Percentiles rank a stretch among this genome's conserved stretches.
phyloP scores from a whole-genome alignment of 495 filamentous ascomycete genomes.

The Darksidea phi region DNA sequence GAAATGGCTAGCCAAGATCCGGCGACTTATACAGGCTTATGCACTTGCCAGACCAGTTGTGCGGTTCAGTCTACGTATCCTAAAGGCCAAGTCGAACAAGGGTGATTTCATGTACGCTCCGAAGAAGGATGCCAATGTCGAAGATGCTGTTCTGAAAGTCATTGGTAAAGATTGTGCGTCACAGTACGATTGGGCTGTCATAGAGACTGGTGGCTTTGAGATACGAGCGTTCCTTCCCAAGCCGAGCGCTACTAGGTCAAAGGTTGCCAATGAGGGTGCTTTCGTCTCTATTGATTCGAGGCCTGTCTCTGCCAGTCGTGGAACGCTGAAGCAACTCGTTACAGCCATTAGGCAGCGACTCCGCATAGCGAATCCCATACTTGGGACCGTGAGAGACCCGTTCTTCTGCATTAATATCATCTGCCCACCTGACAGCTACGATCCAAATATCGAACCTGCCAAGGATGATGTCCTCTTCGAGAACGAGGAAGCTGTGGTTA shows the following conservation, averaged over 20 bases:
- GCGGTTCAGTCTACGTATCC: constrained; percentile 65
- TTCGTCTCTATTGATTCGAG: constrained; percentile 77
- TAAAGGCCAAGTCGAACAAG: constrained; percentile 61
- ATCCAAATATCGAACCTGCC: constrained; percentile 83
- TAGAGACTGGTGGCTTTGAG: constrained; percentile 41
- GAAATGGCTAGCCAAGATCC: constrained; percentile 64
- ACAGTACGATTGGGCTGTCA: constrained; percentile 50
- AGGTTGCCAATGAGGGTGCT: constrained; percentile 57
- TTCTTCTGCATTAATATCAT: constrained; percentile 73
- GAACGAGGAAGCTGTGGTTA: constrained; percentile 55
- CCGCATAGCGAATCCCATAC: constrained; percentile 16
- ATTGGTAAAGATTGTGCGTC: constrained; percentile 65
- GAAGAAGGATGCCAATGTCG: constrained; percentile 49
- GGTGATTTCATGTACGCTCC: constrained; percentile 73
- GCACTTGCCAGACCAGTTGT: constrained; percentile 66
- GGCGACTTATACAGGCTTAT: constrained; percentile 69
- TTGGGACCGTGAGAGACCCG: constrained; percentile 52
- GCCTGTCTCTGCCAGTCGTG: constrained; percentile 63
- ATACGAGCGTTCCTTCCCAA: constrained; percentile 63
- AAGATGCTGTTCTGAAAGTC: constrained; percentile 68
- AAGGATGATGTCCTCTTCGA: constrained; percentile 87
- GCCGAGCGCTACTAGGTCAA: constrained; percentile 52
- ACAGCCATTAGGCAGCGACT: constrained; percentile 55
- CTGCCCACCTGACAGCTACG: constrained; percentile 72
- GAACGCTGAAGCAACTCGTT: constrained; percentile 65